These are phyloP conservation scores for Helianthus tuberosus DNA, from an alignment of 129 eudicot genomes.

Conservation along the genomic window DNA sequence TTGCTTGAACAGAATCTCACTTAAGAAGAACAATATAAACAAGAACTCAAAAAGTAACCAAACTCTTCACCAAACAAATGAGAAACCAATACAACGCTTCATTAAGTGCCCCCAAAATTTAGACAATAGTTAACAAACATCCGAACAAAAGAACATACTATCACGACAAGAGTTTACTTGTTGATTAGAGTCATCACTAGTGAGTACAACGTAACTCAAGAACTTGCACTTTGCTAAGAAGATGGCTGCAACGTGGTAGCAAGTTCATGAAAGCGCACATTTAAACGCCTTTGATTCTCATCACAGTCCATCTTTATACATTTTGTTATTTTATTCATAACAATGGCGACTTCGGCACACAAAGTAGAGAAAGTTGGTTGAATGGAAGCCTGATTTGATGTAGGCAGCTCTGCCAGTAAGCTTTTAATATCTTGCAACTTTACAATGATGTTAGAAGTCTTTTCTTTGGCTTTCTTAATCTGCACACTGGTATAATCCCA, in stretches of 20 bases:
- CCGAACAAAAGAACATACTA: too few relatives aligned
- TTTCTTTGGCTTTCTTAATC: neutral
- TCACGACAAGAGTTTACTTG: too few relatives aligned
- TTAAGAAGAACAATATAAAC: too few relatives aligned
- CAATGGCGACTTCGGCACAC: slow-evolving; percentile 1
- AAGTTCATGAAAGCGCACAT: neutral
- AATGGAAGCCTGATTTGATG: neutral
- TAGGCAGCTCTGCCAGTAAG: neutral
- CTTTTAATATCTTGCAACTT: neutral
- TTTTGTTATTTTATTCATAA: neutral
- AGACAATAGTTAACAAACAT: too few relatives aligned
- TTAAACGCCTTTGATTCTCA: neutral
- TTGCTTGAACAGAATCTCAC: too few relatives aligned
- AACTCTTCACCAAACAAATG: too few relatives aligned
- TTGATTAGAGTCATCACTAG: neutral
- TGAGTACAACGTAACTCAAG: neutral
- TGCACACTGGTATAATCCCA: neutral
- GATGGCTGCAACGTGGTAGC: neutral
- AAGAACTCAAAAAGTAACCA: too few relatives aligned
- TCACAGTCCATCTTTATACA: slow-evolving; percentile 9
- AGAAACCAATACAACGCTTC: too few relatives aligned
- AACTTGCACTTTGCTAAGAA: slow-evolving; percentile 2
- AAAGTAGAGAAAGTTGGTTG: neutral
- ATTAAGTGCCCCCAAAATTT: too few relatives aligned
- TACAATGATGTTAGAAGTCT: neutral